Conservation (phyloP, 345 rosid species). For the Pistacia atlantica region DNA sequence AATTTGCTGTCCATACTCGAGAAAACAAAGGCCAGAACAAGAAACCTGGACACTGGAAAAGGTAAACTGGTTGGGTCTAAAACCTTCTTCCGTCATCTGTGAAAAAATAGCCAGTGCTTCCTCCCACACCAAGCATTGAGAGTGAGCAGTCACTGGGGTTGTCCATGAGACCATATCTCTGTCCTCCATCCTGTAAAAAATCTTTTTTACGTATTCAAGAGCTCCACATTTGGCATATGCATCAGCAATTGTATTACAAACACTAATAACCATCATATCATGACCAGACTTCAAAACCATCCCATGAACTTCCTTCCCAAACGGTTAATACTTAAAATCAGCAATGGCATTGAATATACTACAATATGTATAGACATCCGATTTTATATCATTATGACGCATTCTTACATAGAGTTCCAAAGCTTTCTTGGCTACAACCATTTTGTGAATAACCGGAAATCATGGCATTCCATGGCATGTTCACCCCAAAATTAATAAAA, state of each 20-base stretch:
- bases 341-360: too few species aligned
- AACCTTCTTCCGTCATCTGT: conserved; percentile 46
- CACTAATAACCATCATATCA: too few species aligned
- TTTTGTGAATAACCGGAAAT: conserved; percentile 39
- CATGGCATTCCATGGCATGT: conserved; percentile 49
- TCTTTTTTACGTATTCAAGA: too few species aligned
- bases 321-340: too few species aligned
- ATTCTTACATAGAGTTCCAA: too few species aligned
- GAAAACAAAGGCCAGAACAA: conserved; percentile 51
- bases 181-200: too few species aligned
- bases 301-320: too few species aligned
- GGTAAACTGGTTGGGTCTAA: conserved; percentile 56
- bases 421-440: conserved; percentile 30
- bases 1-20: conserved; percentile 48
- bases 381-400: too few species aligned
- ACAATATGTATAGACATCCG: too few species aligned
- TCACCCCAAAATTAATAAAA: conserved; percentile 21
- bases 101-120: conserved; percentile 50
- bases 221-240: conserved; percentile 1
- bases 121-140: conserved; percentile 44
- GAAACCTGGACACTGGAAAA: conserved; percentile 53
- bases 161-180: too few species aligned
- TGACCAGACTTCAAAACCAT: too few species aligned
- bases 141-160: not conserved
- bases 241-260: too few species aligned